Conservation (phyloP, 2,329 filamentous ascomycete genomes). For the Verticillium dahliae region DNA sequence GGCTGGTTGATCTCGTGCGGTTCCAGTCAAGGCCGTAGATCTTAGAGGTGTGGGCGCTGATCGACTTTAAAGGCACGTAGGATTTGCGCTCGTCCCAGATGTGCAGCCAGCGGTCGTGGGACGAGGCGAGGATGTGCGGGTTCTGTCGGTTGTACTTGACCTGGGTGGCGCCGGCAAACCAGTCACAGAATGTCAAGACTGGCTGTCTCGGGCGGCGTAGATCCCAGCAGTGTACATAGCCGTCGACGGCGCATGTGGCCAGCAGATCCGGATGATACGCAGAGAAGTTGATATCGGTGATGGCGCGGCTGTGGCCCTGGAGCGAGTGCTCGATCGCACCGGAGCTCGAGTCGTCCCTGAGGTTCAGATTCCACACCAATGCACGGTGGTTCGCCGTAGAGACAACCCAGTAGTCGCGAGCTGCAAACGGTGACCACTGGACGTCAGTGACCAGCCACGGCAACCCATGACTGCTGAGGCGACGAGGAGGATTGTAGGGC, state of each 20-base stretch:
- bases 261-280: slow-evolving; percentile 85
- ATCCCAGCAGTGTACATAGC: slow-evolving; percentile 91
- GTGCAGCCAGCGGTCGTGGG: slow-evolving; percentile 79
- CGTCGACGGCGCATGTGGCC: slow-evolving; percentile 87
- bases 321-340: slow-evolving; percentile 79
- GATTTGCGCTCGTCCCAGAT: slow-evolving; percentile 87
- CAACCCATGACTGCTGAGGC: slow-evolving; percentile 72
- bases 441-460: slow-evolving; percentile 96
- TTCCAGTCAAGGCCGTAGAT: slow-evolving; percentile 97
- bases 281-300: slow-evolving; percentile 95
- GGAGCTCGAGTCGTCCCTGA: slow-evolving; percentile 64
- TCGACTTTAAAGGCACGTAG: slow-evolving; percentile 71
- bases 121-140: slow-evolving; percentile 79
- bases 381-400: slow-evolving; percentile 94
- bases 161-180: slow-evolving; percentile 88
- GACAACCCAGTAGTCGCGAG: slow-evolving; percentile 85
- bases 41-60: slow-evolving; percentile 83
- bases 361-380: slow-evolving; percentile 85
- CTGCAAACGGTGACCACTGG: slow-evolving; percentile 92
- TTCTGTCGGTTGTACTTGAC: slow-evolving; percentile 92
- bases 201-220: slow-evolving; percentile 67
- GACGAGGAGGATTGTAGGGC: slow-evolving; percentile 78
- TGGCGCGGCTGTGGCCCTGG: slow-evolving; percentile 76
- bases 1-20: slow-evolving; percentile 60
- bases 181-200: slow-evolving; percentile 79